Evolutionary conservation across 768 basidiomycete species (phyloP), one percentile per base, ranked within the genome.

Genomic region (Epithele typhae): DNA sequence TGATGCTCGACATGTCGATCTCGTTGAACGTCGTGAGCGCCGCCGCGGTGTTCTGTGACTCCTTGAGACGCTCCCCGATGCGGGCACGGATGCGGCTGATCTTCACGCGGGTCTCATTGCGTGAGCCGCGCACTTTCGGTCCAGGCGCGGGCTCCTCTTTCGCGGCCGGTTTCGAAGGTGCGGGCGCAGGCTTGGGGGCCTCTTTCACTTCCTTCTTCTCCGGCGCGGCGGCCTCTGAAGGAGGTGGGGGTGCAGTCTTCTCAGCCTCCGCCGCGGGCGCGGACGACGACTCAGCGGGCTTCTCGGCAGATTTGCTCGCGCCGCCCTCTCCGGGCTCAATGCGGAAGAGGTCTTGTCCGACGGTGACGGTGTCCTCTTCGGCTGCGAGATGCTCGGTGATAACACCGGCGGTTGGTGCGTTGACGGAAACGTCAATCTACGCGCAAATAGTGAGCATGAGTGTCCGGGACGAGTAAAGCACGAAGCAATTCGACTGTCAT

Each of bases 11-110:
- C 95, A 99, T 98, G 74, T 98, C 95, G 63, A 99, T 91, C 71
- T 99, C 95, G 73, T 99, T 97, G 80, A 99, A 99, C 21, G 95
- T 98, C 25, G 96, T 98, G 49, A 98, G 69, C 40, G 92, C 94
- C 38, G 95, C 95, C 4, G 95, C 96, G 17, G 90, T 81, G 64
- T 97, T 96, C 67, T 99, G 95, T 19, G 94, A 95, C 64, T 96
- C 87, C 73, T 99, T 99, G 64, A 99, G 81, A 43, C 95, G 92
- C 69, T 94, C 92, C 38, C 94, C 87, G 60, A 99, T 99, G 52
- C 94, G 91, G 53, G 89, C 76, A 38, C 95, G 90, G 96, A 99
- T 99, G 43, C 94, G 86, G 68, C 81, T 94, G 94, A 99, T 97
- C 76, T 97, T 98, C 62, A 98, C 93, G 62, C 94, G 76, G 12